These are phyloP conservation scores for Dioszegia crocea DNA, from an alignment of 768 basidiomycete species.

Conservation along the genomic window DNA sequence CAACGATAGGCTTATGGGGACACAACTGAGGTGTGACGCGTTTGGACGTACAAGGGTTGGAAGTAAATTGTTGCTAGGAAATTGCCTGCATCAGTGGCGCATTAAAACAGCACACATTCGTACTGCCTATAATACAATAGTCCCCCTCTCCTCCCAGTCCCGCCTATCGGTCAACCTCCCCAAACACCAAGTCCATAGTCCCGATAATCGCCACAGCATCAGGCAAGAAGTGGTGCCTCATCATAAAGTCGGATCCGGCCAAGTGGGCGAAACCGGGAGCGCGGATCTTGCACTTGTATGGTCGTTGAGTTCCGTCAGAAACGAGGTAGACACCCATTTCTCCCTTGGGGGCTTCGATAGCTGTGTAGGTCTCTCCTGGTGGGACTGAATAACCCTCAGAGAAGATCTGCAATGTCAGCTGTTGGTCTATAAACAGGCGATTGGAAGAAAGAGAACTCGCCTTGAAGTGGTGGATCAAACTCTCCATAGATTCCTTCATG, in stretches of 20 bases:
- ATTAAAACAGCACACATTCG: neutral
- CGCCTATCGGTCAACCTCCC: conserved; percentile 58
- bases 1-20: no score
- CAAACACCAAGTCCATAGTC: conserved; percentile 97
- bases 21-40: no score
- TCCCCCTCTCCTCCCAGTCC: neutral
- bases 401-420: conserved; percentile 64
- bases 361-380: conserved; percentile 81
- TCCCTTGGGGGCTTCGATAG: conserved; percentile 97
- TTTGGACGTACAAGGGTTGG: no score
- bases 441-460: conserved; percentile 35
- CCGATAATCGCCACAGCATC: conserved; percentile 97
- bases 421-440: no score
- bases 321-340: conserved; percentile 99
- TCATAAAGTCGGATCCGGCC: conserved; percentile 96
- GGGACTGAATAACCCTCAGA: conserved; percentile 96
- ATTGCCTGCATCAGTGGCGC: no score
- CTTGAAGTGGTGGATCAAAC: conserved; percentile 98
- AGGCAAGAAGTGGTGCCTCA: conserved; percentile 63
- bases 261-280: conserved; percentile 95
- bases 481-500: conserved; percentile 99
- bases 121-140: neutral
- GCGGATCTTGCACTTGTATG: conserved; percentile 94
- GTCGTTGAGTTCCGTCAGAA: conserved; percentile 92
- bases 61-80: no score